A percentile compares a stretch with the other conserved stretches of the same genome.
Conservation (phyloP, 768 basidiomycete genomes). For the Tylopilus plumbeoviolaceoides region DNA sequence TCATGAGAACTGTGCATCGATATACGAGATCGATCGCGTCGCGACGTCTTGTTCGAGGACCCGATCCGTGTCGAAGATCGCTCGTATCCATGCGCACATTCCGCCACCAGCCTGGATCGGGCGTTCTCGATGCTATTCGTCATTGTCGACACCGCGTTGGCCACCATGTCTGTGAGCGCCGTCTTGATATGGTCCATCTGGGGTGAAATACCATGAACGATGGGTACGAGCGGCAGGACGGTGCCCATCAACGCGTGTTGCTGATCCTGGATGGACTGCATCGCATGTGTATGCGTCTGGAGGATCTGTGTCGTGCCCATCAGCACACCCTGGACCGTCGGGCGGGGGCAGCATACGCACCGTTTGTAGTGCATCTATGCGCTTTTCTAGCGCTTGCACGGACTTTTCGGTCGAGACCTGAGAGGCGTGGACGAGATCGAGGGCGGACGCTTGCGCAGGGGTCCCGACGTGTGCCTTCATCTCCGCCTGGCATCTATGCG, state of each 20-base stretch:
- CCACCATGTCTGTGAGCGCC: constrained; percentile 16
- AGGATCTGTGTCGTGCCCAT: constrained; percentile 35
- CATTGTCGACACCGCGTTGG: constrained; percentile 16
- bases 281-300: constrained; percentile 50
- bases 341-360: constrained; percentile 29
- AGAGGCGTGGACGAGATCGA: constrained; percentile 39
- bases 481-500: constrained; percentile 59
- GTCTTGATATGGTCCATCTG: constrained; percentile 40
- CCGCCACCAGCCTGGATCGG: constrained; percentile 8
- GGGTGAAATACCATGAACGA: constrained; percentile 54
- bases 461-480: constrained; percentile 54
- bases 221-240: constrained; percentile 56
- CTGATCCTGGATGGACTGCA: constrained; percentile 51
- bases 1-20: background rate
- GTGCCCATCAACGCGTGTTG: constrained; percentile 36
- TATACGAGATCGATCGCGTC: constrained; percentile 1
- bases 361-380: constrained; percentile 52
- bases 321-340: constrained; percentile 6
- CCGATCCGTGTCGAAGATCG: constrained; percentile 4
- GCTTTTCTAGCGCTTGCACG: constrained; percentile 48
- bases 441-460: constrained; percentile 45
- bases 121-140: constrained; percentile 12
- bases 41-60: constrained; percentile 1
- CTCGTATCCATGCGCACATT: background rate
- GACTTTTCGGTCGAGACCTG: constrained; percentile 36